Evolutionary conservation across 2,329 filamentous ascomycete genomes (phyloP), one percentile per base, ranked within the genome.

Genomic region (Cladophialophora psammophila): DNA sequence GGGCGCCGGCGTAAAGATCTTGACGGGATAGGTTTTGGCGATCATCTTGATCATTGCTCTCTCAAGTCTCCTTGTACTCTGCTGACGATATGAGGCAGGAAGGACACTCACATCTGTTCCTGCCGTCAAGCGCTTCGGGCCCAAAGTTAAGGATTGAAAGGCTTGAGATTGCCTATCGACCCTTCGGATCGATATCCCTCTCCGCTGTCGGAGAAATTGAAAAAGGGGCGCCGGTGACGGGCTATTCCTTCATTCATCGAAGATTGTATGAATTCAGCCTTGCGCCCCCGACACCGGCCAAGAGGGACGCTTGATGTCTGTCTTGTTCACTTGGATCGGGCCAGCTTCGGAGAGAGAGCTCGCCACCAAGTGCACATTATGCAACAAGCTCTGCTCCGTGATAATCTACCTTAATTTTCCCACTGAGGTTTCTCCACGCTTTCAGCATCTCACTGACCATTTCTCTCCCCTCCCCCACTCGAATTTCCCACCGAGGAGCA

Each of bases 1-100:
- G 31, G 58, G 58, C 31, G 42, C 34, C n/a, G 58, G 58, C 32
- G 58, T 42, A n/a, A 61, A 61, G 45, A 61, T 50, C 20, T 36
- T 61, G 45, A 61, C 4, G 32, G 58, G 58, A n/a, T 35, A 34
- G 15, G n/a, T 34, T 55, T 55, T 55, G 45, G 45, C 45, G 9
- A 50, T 50, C 45, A 50, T 50, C 5, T 5, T 42, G 40, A n/a
- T 8, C 9, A 9, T 26, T 26, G 45, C 45, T 50, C 26, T 18
- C 5, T 10, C 6, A 5, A 12, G 9, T 50, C 45, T 9, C 45
- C 15, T 50, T 26, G 26, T 26, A 26, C 45, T 48, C 45, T 50
- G 15, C 18, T 42, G 13, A 42, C 40, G 5, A 42, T 26, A 42
- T 13, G 40, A 42, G 7, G 26, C 45, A 50, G 18, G 18, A n/a